A percentile compares a stretch with the other conserved stretches of the same genome.
phyloP scores from a whole-genome alignment of 2,329 filamentous ascomycete genomes.

The Colletotrichum sidae region DNA sequence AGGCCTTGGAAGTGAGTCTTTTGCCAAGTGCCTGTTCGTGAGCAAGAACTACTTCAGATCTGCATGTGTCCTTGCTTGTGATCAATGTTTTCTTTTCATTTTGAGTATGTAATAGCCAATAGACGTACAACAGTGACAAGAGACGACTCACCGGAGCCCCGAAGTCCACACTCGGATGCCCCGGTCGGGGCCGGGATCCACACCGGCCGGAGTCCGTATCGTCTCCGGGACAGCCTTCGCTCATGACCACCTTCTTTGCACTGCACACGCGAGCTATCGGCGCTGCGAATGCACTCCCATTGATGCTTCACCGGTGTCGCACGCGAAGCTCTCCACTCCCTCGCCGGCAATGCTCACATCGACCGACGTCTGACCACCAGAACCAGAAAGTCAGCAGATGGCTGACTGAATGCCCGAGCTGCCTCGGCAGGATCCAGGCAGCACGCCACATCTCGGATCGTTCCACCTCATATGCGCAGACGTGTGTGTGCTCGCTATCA shows the following conservation, averaged over 20 bases:
- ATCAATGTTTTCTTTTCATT: fast-evolving
- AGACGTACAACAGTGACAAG: no score
- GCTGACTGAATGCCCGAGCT: background rate
- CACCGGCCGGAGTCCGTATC: background rate
- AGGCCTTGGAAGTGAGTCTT: no score
- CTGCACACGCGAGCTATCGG: background rate
- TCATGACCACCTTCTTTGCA: background rate
- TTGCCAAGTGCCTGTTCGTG: no score
- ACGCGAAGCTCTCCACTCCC: constrained; percentile 8
- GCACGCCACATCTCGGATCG: constrained; percentile 18
- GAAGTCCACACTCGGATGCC: background rate
- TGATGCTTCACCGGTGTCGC: background rate
- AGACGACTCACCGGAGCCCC: no score
- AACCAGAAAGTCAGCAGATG: constrained; percentile 1
- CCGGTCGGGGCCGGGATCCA: background rate
- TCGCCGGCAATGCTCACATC: constrained; percentile 10
- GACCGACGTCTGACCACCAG: constrained; percentile 20
- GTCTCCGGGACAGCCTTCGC: no score
- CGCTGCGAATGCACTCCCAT: background rate
- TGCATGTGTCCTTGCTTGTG: no score
- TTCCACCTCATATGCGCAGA: background rate
- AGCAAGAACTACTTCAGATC: no score
- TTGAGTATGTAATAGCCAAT: no score
- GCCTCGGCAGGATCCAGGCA: constrained; percentile 8
- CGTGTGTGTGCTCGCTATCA: no score